These are phyloP conservation scores for Backusella liffmaniae DNA, from an alignment of 192 early-diverging fungal genomes.

Conservation along the genomic window DNA sequence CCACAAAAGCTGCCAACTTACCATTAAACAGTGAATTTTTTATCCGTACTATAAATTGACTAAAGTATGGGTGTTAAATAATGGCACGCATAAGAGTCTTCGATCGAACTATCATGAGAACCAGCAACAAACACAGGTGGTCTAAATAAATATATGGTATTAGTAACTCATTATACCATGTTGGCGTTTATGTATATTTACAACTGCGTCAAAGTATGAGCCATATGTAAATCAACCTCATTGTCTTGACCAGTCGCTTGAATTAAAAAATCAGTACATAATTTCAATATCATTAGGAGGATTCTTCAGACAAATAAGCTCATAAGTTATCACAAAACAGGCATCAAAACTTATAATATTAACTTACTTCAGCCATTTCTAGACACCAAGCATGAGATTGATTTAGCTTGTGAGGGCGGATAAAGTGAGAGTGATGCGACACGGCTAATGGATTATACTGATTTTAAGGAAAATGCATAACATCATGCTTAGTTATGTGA, in stretches of 20 bases:
- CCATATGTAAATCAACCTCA: conserved; percentile 12
- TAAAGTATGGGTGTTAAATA: conserved; percentile 7
- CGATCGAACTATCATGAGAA: conserved; percentile 14
- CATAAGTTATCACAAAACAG: conserved; percentile 1
- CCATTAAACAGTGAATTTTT: too few species aligned
- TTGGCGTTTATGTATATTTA: conserved; percentile 11
- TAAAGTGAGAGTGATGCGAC: too few species aligned
- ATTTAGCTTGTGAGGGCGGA: conserved; percentile 8
- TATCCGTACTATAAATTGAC: conserved; percentile 7
- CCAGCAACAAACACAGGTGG: conserved; percentile 11
- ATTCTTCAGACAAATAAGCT: conserved; percentile 10
- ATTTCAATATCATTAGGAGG: conserved; percentile 13
- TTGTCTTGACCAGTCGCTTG: conserved; percentile 13
- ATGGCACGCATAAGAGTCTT: conserved; percentile 10
- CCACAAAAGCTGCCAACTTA: too few species aligned
- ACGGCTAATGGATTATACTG: too few species aligned
- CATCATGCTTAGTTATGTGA: too few species aligned
- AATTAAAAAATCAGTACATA: conserved; percentile 14
- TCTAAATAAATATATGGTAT: conserved; percentile 18
- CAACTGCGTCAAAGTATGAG: conserved; percentile 9
- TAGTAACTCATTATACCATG: conserved; percentile 13
- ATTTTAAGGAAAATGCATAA: too few species aligned
- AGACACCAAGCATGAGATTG: conserved; percentile 11
- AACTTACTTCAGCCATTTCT: conserved; percentile 14
- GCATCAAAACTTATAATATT: conserved; percentile 14